Base-by-base conservation (phyloP, 495 filamentous ascomycete genomes). In the Penicillium crystallinum region DNA sequence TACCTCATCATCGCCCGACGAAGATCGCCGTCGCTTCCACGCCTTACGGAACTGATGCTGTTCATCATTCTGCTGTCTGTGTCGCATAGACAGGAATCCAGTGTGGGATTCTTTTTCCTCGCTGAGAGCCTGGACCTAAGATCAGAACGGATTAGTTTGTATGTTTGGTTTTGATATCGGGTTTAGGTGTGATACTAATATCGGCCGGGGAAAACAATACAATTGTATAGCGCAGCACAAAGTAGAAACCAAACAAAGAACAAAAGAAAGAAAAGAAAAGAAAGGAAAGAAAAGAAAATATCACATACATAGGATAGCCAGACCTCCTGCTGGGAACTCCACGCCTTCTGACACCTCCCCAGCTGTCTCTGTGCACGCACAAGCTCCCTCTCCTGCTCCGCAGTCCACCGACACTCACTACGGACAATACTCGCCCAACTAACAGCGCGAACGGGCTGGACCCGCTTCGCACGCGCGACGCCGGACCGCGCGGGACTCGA, bases 311-410 rank as follows among this genome's bases (percentile, higher is more conserved):
- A 60, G 18, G 56, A 47, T 43, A 74, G 41, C 71, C 71, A 74
- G 2, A 74, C 15, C 37, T 74, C 71, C 46, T 74, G 71, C 46
- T 74, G 69, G 2, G 71, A 74, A 46, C 68, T 72, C 71, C 71
- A 74, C 4, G 71, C 69, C 44, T 67, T 74, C 45, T 74, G 71
- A 55, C 71, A 74, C 35, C 65, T 46, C 29, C 57, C 64, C 34
- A 74, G 46, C 39, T 74, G 59, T 12, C 50, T 55, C 46, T 61
- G 44, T 1, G 71, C 71, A 48, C 57, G 56, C 6, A 50, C 39
- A 42, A 74, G 58, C 41, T 70, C 58, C 2, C 50, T 52, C 37
- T 74, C 71, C 37, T 71, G 71, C 23, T 69, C 63, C 1, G 18
- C 51, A 10, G 69, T 70, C 71, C 71, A 74, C 19, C 67, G 66